A percentile compares a stretch with the other conserved stretches of the same genome.
Conservation (phyloP, 1,284 basidiomycete species). For the Cystobasidiaceae sp. region DNA sequence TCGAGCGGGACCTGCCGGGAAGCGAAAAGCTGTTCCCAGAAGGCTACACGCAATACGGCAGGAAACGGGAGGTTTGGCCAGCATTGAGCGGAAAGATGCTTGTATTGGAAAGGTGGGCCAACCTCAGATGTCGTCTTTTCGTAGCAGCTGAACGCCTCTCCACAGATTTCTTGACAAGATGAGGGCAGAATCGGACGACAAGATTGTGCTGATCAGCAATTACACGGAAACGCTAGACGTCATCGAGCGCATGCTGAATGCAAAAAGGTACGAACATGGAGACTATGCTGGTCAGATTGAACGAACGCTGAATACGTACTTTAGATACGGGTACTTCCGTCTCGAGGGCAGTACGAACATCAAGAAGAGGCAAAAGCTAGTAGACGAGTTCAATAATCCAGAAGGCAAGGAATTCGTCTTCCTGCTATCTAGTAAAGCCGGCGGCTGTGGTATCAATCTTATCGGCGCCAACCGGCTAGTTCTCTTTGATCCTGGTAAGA, state of each 20-base stretch:
- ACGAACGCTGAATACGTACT: not conserved
- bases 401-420: slow-evolving; percentile 93
- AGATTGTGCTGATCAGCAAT: slow-evolving; percentile 98
- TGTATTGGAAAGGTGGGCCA: slow-evolving; percentile 75
- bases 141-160: not conserved
- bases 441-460: slow-evolving; percentile 96
- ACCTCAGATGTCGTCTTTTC: not conserved
- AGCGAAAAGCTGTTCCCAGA: slow-evolving; percentile 78
- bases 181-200: slow-evolving; percentile 76
- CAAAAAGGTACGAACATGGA: slow-evolving; percentile 61
- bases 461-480: slow-evolving; percentile 95
- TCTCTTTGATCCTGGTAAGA: slow-evolving; percentile 83
- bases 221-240: slow-evolving; percentile 96
- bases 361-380: slow-evolving; percentile 91
- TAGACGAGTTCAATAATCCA: slow-evolving; percentile 96
- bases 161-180: slow-evolving; percentile 78
- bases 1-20: slow-evolving; percentile 69
- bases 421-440: slow-evolving; percentile 91
- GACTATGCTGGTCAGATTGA: not conserved
- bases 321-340: slow-evolving; percentile 84
- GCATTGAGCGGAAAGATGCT: slow-evolving; percentile 76
- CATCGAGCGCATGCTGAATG: slow-evolving; percentile 78
- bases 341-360: slow-evolving; percentile 92
- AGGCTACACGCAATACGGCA: slow-evolving; percentile 60
- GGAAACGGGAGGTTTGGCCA: slow-evolving; percentile 46